These are phyloP conservation scores for Citrullus colocynthis DNA, from an alignment of 306 rosid species.

Conservation along the genomic window DNA sequence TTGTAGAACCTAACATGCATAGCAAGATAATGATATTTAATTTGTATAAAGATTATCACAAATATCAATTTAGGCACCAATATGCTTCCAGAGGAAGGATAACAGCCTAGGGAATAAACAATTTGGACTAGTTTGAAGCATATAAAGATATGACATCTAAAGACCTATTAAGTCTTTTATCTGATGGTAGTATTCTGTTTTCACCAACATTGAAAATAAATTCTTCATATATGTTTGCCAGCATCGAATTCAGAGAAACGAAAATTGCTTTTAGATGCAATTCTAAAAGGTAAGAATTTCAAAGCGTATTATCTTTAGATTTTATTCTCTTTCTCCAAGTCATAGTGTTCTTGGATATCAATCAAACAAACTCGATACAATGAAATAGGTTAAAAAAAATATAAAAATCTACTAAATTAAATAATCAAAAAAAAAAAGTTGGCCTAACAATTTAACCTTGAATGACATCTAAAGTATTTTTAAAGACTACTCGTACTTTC, in stretches of 20 bases:
- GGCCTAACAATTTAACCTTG: neutral
- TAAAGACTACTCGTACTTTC: neutral
- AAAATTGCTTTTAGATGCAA: neutral
- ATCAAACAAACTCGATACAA: neutral
- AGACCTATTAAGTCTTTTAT: neutral
- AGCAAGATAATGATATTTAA: neutral
- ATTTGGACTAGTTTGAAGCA: neutral
- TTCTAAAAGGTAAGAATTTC: neutral
- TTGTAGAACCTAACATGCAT: conserved; percentile 51
- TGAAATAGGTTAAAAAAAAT: neutral
- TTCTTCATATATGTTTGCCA: neutral
- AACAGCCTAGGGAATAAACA: neutral
- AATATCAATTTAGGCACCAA: neutral
- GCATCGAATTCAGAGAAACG: neutral
- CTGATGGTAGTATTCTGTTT: neutral
- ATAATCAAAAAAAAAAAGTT: neutral
- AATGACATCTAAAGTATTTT: neutral
- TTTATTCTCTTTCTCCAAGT: neutral
- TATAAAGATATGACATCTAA: neutral
- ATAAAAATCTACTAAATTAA: neutral
- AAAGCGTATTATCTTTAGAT: neutral
- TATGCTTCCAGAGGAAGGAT: neutral
- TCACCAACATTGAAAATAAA: neutral
- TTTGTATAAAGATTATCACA: neutral
- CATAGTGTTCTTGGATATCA: neutral